Percentiles rank a stretch among this genome's conserved stretches.
Conservation (phyloP, 2,329 filamentous ascomycete genomes). For the Talaromyces rugulosus region DNA sequence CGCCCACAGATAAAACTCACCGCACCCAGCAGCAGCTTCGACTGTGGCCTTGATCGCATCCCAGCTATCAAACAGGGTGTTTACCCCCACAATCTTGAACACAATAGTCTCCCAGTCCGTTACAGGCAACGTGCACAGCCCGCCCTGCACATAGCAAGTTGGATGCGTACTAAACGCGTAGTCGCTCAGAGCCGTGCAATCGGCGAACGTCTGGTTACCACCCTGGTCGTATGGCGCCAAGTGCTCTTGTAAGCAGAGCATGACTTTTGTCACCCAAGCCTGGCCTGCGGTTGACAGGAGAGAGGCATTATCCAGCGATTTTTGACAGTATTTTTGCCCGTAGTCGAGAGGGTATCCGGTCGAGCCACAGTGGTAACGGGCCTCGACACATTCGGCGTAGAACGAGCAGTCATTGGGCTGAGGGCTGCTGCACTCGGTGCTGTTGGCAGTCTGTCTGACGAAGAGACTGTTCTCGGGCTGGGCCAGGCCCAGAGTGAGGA, state of each 20-base stretch:
- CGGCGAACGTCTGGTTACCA: conserved; percentile 3
- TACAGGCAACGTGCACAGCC: conserved; percentile 18
- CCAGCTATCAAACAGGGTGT: conserved; percentile 6
- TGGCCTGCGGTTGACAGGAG: conserved; percentile 18
- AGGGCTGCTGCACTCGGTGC: conserved; percentile 16
- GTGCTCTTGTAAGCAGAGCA: conserved; percentile 24
- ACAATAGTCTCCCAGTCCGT: conserved; percentile 20
- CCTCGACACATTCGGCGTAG: conserved; percentile 22
- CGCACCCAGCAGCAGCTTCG: conserved; percentile 7
- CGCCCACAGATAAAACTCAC: conserved; percentile 10
- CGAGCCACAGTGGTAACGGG: conserved; percentile 19
- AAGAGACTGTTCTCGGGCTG: background rate
- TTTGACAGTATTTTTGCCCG: conserved; percentile 24
- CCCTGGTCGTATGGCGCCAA: conserved; percentile 19
- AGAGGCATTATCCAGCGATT: conserved; percentile 15
- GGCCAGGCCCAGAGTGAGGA: background rate
- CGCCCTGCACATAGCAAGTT: conserved; percentile 19
- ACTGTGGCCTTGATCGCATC: conserved; percentile 8
- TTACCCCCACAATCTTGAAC: conserved; percentile 12
- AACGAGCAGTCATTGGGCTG: conserved; percentile 23
- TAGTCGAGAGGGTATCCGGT: conserved; percentile 28
- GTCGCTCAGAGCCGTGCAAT: conserved; percentile 15
- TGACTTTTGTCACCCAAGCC: conserved; percentile 23
- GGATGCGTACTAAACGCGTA: conserved; percentile 21
- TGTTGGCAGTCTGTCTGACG: conserved; percentile 1